Base-by-base conservation (phyloP, 306 rosid species). In the Lablab purpureus region DNA sequence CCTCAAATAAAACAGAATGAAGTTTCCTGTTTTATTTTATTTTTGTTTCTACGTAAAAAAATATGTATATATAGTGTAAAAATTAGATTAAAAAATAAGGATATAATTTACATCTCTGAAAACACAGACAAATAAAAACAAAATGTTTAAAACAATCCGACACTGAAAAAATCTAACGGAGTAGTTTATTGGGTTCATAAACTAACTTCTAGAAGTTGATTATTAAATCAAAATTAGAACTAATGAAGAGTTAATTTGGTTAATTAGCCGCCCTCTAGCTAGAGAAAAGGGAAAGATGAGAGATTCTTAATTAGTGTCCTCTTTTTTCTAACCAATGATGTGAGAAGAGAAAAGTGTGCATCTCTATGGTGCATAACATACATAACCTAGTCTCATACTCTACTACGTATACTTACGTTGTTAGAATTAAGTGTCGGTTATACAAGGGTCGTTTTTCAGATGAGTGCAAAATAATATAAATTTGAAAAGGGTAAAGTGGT, bases 401-500 rank as follows among this genome's bases (percentile, higher is more conserved):
- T 7, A 41, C 45, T 19, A n/a, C 18, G 41, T 36, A 36, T 2
- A 32, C n/a, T n/a, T n/a, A n/a, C n/a, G n/a, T n/a, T 30, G 22
- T 36, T 32, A 17, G 4, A 62, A 32, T 30, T 7, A 62, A 62
- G 2, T 30, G 67, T 60, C 66, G 40, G 67, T 28, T 60, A 28
- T 14, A 30, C 10, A 18, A 18, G 58, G 6, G 6, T 50, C 11
- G 56, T 50, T 50, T 37, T 50, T 50, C 56, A 50, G 56, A 9
- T 12, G 64, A 23, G 64, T 4, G 34, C n/a, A 25, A 15, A 30
- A 32, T 32, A 32, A 12, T 14, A 46, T n/a, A 65, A 2, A 18
- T 36, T 37, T 37, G 4, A 19, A 7, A 49, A 6, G 55, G 68
- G 60, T 66, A 81, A 63, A 72, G 71, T 46, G 70, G 37, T 56